These are phyloP conservation scores for Aspergillus sclerotiicarbonarius DNA, from an alignment of 495 filamentous ascomycete genomes.

Conservation along the genomic window DNA sequence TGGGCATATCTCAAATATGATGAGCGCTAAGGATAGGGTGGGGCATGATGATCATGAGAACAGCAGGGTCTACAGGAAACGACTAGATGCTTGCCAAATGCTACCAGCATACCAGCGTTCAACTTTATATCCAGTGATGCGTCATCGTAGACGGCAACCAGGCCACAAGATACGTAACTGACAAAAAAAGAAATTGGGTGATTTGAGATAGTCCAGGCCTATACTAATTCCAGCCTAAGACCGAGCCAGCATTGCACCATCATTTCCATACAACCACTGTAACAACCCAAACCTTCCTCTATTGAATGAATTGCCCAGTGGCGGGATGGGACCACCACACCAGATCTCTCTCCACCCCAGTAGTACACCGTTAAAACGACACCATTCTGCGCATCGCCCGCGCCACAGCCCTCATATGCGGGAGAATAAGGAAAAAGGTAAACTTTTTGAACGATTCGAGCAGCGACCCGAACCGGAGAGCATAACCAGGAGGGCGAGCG, in stretches of 20 bases:
- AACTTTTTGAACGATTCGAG: background rate
- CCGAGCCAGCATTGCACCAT: slow-evolving; percentile 27
- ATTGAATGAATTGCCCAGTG: slow-evolving; percentile 11
- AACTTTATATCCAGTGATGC: no score
- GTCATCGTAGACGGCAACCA: no score
- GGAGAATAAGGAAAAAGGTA: background rate
- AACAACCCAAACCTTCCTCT: slow-evolving; percentile 20
- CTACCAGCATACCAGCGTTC: no score
- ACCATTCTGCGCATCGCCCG: slow-evolving; percentile 16
- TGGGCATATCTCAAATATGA: no score
- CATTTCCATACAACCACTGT: slow-evolving; percentile 18
- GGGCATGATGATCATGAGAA: no score
- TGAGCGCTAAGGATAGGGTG: no score
- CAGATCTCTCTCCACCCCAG: slow-evolving; percentile 12
- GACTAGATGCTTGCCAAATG: no score
- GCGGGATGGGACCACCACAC: slow-evolving; percentile 9
- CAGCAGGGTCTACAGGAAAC: no score
- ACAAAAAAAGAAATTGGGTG: slow-evolving; percentile 28
- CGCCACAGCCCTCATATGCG: background rate
- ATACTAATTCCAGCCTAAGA: slow-evolving; percentile 30
- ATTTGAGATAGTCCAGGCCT: slow-evolving; percentile 34
- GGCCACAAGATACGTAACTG: no score
- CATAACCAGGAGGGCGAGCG: slow-evolving; percentile 3
- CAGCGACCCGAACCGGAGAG: background rate
- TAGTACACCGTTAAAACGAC: slow-evolving; percentile 19